Evolutionary conservation across 2,329 filamentous ascomycete genomes (phyloP).

Genomic region (Zymoseptoria passerinii): DNA sequence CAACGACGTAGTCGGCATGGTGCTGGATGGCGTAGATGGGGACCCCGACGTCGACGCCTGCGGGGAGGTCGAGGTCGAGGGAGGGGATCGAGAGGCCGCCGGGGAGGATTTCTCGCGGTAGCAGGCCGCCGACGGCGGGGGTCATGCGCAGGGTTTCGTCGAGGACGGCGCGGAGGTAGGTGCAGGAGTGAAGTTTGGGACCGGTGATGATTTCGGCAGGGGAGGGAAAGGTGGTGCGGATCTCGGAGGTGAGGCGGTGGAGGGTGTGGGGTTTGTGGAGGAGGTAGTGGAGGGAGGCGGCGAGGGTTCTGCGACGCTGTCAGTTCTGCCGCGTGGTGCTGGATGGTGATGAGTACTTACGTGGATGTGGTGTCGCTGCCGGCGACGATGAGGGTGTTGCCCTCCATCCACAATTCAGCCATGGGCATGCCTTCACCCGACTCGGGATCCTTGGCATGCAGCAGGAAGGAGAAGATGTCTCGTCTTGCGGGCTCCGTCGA

Average conservation of each 20-base stretch:
- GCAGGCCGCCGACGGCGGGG: slow-evolving; percentile 33
- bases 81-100: slow-evolving; percentile 26
- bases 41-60: slow-evolving; percentile 28
- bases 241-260: slow-evolving; percentile 26
- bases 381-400: slow-evolving; percentile 43
- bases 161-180: slow-evolving; percentile 40
- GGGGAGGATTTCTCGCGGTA: slow-evolving; percentile 29
- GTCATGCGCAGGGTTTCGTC: slow-evolving; percentile 42
- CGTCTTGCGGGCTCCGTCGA: slow-evolving; percentile 14
- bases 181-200: slow-evolving; percentile 28
- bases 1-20: slow-evolving; percentile 24
- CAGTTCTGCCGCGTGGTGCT: neutral
- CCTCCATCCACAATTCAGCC: slow-evolving; percentile 42
- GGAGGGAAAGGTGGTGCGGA: slow-evolving; percentile 30
- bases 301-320: slow-evolving; percentile 10
- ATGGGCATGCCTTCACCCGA: slow-evolving; percentile 34
- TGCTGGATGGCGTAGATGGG: slow-evolving; percentile 32
- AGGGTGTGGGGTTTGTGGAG: slow-evolving; percentile 32
- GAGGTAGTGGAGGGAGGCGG: slow-evolving; percentile 38
- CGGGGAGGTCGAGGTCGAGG: slow-evolving; percentile 31
- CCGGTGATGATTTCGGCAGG: slow-evolving; percentile 25
- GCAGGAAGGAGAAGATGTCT: slow-evolving; percentile 22
- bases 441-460: slow-evolving; percentile 26
- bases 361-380: slow-evolving; percentile 39
- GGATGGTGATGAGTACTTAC: slow-evolving; percentile 24